These are phyloP conservation scores for Cymbopogon citratus DNA, from an alignment of 176 grass and related monocot species.

Conservation along the genomic window DNA sequence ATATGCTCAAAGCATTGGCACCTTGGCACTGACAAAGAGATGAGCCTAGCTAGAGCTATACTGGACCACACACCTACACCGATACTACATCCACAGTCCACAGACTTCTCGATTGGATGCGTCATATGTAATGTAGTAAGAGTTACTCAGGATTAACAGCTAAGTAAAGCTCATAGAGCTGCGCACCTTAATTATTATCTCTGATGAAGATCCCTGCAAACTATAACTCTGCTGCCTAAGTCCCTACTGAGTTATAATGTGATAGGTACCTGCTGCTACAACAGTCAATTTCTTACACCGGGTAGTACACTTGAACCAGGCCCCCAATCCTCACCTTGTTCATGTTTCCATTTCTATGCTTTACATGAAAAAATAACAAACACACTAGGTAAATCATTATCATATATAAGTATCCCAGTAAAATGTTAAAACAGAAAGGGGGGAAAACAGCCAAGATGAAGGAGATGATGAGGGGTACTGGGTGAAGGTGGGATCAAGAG, in stretches of 20 bases:
- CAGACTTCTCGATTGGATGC: background rate
- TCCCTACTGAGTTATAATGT: background rate
- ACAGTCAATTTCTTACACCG: background rate
- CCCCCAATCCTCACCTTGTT: background rate
- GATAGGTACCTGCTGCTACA: background rate
- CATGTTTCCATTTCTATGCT: constrained; percentile 1
- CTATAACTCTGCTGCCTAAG: background rate
- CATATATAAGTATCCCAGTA: background rate
- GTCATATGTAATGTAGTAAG: background rate
- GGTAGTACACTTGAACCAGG: background rate
- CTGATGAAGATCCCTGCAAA: constrained; percentile 6
- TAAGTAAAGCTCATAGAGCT: no score
- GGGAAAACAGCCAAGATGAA: background rate
- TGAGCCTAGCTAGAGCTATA: constrained; percentile 15
- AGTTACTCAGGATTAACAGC: background rate
- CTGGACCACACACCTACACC: constrained; percentile 31
- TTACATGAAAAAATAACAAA: background rate
- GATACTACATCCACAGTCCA: background rate
- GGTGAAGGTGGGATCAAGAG: background rate
- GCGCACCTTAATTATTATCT: constrained; percentile 1
- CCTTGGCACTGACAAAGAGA: background rate
- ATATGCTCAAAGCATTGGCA: background rate
- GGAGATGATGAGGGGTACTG: background rate
- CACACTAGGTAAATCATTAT: background rate
- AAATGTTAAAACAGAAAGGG: background rate